Conservation (phyloP, 2,329 filamentous ascomycete genomes). For the Colletotrichum spinosum region DNA sequence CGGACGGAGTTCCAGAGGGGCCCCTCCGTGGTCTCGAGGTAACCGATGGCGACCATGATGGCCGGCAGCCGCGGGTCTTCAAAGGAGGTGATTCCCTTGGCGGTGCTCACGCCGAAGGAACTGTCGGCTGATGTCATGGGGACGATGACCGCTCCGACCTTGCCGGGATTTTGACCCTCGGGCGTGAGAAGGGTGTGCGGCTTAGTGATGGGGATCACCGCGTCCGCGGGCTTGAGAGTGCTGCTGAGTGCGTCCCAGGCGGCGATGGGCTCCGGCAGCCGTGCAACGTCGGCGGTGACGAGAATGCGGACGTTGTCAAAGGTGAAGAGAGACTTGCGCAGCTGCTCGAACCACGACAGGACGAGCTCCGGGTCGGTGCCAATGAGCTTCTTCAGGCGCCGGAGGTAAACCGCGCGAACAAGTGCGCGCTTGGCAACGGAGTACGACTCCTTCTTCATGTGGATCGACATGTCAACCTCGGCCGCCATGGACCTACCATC, state of each 20-base stretch:
- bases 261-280: constrained; percentile 79
- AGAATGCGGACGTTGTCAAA: constrained; percentile 88
- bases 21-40: constrained; percentile 93
- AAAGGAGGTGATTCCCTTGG: constrained; percentile 80
- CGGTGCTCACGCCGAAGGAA: constrained; percentile 84
- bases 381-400: constrained; percentile 84
- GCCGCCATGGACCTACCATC: constrained; percentile 77
- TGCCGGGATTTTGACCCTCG: constrained; percentile 80
- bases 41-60: constrained; percentile 87
- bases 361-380: constrained; percentile 81
- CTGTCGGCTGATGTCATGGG: constrained; percentile 94
- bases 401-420: constrained; percentile 88
- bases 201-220: constrained; percentile 76
- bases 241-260: constrained; percentile 78
- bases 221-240: constrained; percentile 55
- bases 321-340: constrained; percentile 81
- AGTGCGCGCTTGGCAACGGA: constrained; percentile 83
- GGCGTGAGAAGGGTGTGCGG: constrained; percentile 78
- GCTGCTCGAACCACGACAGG: constrained; percentile 79
- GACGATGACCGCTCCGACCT: constrained; percentile 79
- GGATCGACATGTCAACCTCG: constrained; percentile 80
- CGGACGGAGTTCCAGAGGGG: constrained; percentile 95
- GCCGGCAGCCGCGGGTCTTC: constrained; percentile 83
- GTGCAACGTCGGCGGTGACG: constrained; percentile 83
- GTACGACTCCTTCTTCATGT: constrained; percentile 81